Percentiles rank a stretch among this genome's conserved stretches.
phyloP scores from a whole-genome alignment of 306 rosid genomes.

The Hippophae gyantsensis region DNA sequence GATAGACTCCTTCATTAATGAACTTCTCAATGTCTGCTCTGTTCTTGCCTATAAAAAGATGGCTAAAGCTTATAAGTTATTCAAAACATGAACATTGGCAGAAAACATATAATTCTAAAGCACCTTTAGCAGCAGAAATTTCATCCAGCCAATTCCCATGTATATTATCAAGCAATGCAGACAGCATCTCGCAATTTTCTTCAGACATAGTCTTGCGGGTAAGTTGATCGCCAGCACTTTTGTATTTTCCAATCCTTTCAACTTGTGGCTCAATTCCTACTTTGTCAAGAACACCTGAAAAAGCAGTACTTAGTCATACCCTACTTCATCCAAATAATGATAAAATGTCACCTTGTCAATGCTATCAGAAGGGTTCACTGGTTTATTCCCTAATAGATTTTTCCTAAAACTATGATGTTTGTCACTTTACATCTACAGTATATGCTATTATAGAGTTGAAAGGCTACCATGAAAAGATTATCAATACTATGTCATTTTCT shows the following conservation, averaged over 20 bases:
- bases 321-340: conserved; percentile 1
- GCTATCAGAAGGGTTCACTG: too few species aligned
- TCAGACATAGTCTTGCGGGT: conserved; percentile 60
- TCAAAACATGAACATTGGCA: conserved; percentile 15
- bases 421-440: too few species aligned
- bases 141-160: conserved; percentile 77
- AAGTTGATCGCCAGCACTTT: conserved; percentile 91
- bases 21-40: conserved; percentile 68
- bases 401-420: too few species aligned
- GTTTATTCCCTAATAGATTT: too few species aligned
- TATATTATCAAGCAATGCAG: conserved; percentile 77
- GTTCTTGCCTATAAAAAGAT: conserved; percentile 46
- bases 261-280: conserved; percentile 86
- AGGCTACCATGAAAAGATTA: too few species aligned
- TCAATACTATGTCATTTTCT: too few species aligned
- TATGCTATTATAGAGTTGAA: too few species aligned
- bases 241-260: conserved; percentile 84
- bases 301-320: conserved; percentile 5
- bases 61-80: conserved; percentile 17
- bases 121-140: conserved; percentile 75
- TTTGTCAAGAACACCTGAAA: conserved; percentile 75
- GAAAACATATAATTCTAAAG: conserved; percentile 26
- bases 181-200: conserved; percentile 80
- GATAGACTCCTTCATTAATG: conserved; percentile 74
- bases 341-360: background rate